phyloP scores from a whole-genome alignment of 331 rosid genomes.

The Pyrus hybrid region DNA sequence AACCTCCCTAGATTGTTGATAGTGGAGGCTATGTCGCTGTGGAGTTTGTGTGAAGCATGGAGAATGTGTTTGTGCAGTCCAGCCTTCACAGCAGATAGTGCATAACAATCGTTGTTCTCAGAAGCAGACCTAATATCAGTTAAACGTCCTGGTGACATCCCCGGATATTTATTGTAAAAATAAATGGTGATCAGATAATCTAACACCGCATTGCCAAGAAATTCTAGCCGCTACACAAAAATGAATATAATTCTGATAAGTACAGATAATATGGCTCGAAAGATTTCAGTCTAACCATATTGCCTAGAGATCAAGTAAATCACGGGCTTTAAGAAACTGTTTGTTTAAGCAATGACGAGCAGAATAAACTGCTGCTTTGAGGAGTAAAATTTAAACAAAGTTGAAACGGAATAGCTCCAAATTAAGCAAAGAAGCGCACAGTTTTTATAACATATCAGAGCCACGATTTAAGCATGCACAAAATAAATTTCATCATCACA shows the following conservation, averaged over 20 bases:
- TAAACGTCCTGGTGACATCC: conserved; percentile 57
- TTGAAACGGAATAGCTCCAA: too few relatives aligned
- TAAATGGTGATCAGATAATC: conserved; percentile 62
- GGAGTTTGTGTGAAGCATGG: conserved; percentile 39
- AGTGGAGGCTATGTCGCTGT: conserved; percentile 32
- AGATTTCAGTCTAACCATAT: background rate
- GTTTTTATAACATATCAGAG: too few relatives aligned
- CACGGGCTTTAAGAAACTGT: too few relatives aligned
- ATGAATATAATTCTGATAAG: background rate
- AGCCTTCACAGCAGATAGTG: conserved; percentile 50
- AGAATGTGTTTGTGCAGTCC: conserved; percentile 56
- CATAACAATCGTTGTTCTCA: conserved; percentile 73
- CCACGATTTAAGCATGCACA: too few relatives aligned
- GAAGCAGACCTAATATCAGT: conserved; percentile 87
- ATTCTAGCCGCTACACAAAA: conserved; percentile 65
- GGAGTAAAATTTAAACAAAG: background rate
- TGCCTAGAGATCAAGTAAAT: background rate
- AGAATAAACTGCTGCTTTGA: background rate
- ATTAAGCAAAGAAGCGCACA: background rate
- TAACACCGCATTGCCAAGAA: conserved; percentile 72
- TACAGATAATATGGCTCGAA: background rate
- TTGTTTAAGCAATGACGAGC: too few relatives aligned
- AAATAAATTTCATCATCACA: too few relatives aligned
- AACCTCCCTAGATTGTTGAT: conserved; percentile 12
- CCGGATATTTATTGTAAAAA: conserved; percentile 55